Evolutionary conservation across 805 yeast genomes (phyloP).

Genomic region (Lachancea meyersii): DNA sequence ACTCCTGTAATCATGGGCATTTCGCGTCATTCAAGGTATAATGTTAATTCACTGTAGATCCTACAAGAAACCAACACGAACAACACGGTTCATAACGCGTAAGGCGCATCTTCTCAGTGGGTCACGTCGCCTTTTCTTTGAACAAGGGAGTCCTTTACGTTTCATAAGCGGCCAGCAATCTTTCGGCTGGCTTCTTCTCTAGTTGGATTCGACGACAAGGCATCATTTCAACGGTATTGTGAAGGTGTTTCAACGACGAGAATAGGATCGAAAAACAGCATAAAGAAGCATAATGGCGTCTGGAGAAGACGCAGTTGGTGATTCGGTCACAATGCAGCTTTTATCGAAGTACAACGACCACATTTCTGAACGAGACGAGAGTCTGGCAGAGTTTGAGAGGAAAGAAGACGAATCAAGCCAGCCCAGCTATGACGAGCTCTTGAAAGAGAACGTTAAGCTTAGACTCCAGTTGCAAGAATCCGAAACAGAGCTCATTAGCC

Average conservation of each 20-base stretch:
- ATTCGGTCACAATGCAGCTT: conserved; percentile 20
- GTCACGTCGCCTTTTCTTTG: neutral
- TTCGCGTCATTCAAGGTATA: too few species aligned
- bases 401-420: conserved; percentile 8
- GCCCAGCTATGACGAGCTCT: conserved; percentile 27
- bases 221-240: neutral
- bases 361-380: conserved; percentile 24
- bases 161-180: too few species aligned
- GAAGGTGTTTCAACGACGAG: neutral
- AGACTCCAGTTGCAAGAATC: conserved; percentile 23
- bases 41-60: neutral
- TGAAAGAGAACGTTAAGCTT: conserved; percentile 28
- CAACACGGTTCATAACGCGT: neutral
- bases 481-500: conserved; percentile 21
- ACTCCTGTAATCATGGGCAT: too few species aligned
- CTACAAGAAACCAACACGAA: neutral
- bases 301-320: neutral
- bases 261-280: neutral
- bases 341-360: conserved; percentile 29
- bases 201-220: neutral
- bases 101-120: neutral
- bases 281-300: neutral
- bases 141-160: too few species aligned
- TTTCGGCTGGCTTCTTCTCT: too few species aligned
- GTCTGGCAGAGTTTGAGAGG: conserved; percentile 25